Conservation (phyloP, 2,329 filamentous ascomycete genomes). For the Atkinsonella hypoxylon region DNA sequence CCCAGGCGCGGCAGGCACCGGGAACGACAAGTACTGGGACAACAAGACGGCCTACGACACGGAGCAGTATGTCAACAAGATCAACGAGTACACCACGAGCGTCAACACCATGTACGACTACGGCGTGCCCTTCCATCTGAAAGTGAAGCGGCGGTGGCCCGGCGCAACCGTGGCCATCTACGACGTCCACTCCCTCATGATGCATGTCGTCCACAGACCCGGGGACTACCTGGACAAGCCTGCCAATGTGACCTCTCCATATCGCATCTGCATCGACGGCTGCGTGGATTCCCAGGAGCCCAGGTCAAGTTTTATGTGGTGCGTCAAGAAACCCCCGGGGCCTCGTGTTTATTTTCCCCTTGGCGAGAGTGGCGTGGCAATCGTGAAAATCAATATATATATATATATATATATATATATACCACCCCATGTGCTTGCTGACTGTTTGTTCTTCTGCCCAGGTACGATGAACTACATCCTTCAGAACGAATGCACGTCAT, state of each 20-base stretch:
- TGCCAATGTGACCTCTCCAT: slow-evolving; percentile 47
- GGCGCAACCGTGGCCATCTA: slow-evolving; percentile 53
- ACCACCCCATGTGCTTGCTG: too few species aligned
- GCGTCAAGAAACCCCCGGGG: too few species aligned
- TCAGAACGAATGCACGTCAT: slow-evolving; percentile 44
- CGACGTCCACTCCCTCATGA: slow-evolving; percentile 52
- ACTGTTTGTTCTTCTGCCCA: slow-evolving; percentile 6
- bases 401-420: too few species aligned
- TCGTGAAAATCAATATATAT: too few species aligned
- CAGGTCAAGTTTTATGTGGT: slow-evolving; percentile 54
- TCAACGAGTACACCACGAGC: slow-evolving; percentile 33
- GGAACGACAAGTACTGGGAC: slow-evolving; percentile 28
- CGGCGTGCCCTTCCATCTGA: slow-evolving; percentile 33
- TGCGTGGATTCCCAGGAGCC: slow-evolving; percentile 29
- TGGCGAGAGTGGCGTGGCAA: background rate
- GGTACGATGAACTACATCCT: slow-evolving; percentile 59
- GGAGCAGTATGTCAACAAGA: slow-evolving; percentile 32
- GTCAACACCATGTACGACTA: slow-evolving; percentile 39
- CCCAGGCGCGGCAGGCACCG: slow-evolving; percentile 1
- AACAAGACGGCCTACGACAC: slow-evolving; percentile 34
- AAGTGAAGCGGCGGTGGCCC: slow-evolving; percentile 35
- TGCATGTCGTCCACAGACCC: slow-evolving; percentile 53
- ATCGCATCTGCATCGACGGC: slow-evolving; percentile 36
- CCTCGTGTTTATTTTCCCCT: slow-evolving; percentile 8
- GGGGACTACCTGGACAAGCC: slow-evolving; percentile 49